Percentiles rank a stretch among this genome's conserved stretches.
phyloP scores from a whole-genome alignment of 129 eudicot genomes.

The Apium graveolens region DNA sequence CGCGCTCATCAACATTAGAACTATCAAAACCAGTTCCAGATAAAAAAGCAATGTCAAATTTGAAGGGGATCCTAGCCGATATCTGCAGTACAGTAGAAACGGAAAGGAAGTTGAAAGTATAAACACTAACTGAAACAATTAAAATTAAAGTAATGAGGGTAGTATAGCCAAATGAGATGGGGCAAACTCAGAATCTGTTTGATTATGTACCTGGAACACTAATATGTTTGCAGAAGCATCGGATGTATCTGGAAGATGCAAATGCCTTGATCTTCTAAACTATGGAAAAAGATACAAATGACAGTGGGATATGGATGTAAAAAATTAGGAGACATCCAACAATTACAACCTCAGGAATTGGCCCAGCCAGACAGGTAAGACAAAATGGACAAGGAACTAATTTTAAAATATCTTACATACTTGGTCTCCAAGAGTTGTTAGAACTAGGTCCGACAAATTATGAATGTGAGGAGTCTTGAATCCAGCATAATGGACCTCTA shows the following conservation, averaged over 20 bases:
- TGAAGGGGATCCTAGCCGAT: slow-evolving; percentile 62
- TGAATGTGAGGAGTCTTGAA: slow-evolving; percentile 82
- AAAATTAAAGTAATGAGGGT: slow-evolving; percentile 6
- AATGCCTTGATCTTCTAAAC: slow-evolving; percentile 54
- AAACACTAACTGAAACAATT: not conserved
- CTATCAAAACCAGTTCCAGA: slow-evolving; percentile 51
- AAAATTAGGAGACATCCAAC: not conserved
- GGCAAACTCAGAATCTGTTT: slow-evolving; percentile 1
- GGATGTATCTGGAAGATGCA: slow-evolving; percentile 79
- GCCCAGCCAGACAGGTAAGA: not conserved
- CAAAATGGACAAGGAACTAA: not conserved
- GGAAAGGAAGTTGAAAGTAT: not conserved
- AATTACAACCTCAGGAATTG: not conserved
- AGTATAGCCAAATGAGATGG: slow-evolving; percentile 7
- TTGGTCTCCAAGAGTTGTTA: slow-evolving; percentile 51
- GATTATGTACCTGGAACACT: slow-evolving; percentile 73
- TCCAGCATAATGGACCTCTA: slow-evolving; percentile 83
- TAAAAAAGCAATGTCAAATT: slow-evolving; percentile 72
- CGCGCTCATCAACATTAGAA: slow-evolving; percentile 50
- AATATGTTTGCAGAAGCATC: slow-evolving; percentile 66
- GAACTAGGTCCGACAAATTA: slow-evolving; percentile 86
- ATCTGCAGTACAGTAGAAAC: slow-evolving; percentile 40
- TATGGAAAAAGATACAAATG: slow-evolving; percentile 20
- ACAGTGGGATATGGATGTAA: not conserved
- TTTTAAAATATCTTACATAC: slow-evolving; percentile 26